phyloP scores from a whole-genome alignment of 257 asterid species.

The Leptodermis oblonga region DNA sequence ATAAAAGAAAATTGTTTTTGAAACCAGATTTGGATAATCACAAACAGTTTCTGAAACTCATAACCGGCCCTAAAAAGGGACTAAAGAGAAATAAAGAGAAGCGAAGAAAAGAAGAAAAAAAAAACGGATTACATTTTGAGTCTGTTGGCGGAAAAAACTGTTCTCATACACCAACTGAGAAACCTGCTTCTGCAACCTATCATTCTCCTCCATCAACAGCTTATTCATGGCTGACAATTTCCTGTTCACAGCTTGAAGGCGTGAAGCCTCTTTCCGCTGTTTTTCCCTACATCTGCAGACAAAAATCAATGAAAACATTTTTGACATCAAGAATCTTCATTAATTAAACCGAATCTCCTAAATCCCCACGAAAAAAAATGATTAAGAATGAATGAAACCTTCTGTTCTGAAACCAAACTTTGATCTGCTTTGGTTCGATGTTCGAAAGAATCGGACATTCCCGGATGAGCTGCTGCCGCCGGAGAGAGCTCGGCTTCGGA shows the following conservation, averaged over 20 bases:
- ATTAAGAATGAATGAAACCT: constrained; percentile 36
- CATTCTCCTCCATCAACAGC: constrained; percentile 98
- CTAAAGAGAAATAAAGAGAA: no score
- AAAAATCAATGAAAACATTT: neutral
- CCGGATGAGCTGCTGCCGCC: constrained; percentile 87
- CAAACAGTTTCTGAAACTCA: no score
- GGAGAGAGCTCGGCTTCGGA: constrained; percentile 92
- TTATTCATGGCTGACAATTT: constrained; percentile 90
- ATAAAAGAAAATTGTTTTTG: no score
- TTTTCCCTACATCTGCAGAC: constrained; percentile 81
- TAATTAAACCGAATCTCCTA: neutral
- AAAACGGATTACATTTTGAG: constrained; percentile 52
- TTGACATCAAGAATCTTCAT: neutral
- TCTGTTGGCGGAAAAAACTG: constrained; percentile 76
- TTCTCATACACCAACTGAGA: constrained; percentile 92
- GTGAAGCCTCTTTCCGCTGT: constrained; percentile 89
- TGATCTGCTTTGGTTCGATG: constrained; percentile 98
- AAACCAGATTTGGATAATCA: no score
- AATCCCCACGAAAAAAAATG: neutral
- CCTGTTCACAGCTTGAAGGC: constrained; percentile 88
- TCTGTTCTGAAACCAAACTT: constrained; percentile 98
- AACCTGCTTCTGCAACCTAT: constrained; percentile 94
- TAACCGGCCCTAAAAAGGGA: no score
- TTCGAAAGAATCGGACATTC: constrained; percentile 86
- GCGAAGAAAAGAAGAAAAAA: neutral